Conservation (phyloP, 1,284 basidiomycete genomes). For the Acaromyces ingoldii region DNA sequence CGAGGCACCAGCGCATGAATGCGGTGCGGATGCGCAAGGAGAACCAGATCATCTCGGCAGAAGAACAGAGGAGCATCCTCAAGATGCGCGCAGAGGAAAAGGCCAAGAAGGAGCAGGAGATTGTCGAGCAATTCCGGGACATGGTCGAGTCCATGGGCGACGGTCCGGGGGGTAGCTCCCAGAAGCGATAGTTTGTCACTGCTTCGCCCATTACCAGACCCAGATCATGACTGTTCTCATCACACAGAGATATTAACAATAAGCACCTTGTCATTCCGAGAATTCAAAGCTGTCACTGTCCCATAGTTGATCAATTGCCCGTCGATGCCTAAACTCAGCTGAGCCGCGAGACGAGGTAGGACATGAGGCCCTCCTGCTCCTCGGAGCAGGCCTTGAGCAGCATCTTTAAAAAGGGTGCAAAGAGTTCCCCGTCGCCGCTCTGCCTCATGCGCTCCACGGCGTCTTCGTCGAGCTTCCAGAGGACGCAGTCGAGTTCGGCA, state of each 20-base stretch:
- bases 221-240: no score
- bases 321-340: constrained; percentile 46
- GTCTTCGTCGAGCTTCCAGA: constrained; percentile 37
- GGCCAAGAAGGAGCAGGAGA: constrained; percentile 70
- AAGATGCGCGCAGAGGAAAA: constrained; percentile 90
- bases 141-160: constrained; percentile 23
- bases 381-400: constrained; percentile 42
- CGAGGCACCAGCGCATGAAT: constrained; percentile 74
- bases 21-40: constrained; percentile 97
- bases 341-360: constrained; percentile 44
- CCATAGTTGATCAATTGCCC: constrained; percentile 44
- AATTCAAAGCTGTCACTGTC: no score
- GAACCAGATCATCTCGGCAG: constrained; percentile 90
- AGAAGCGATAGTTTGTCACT: no score
- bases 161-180: no score
- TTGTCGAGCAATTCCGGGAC: constrained; percentile 51
- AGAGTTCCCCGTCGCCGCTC: constrained; percentile 16
- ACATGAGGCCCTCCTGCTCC: constrained; percentile 47
- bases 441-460: constrained; percentile 20
- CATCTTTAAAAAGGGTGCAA: constrained; percentile 31
- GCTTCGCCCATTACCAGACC: no score
- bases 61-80: constrained; percentile 90
- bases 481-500: constrained; percentile 39
- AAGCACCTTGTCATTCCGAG: no score
- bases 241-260: no score